A percentile compares a stretch with the other conserved stretches of the same genome.
phyloP scores from a whole-genome alignment of 495 filamentous ascomycete genomes.

The Trichoderma orchidacearum region DNA sequence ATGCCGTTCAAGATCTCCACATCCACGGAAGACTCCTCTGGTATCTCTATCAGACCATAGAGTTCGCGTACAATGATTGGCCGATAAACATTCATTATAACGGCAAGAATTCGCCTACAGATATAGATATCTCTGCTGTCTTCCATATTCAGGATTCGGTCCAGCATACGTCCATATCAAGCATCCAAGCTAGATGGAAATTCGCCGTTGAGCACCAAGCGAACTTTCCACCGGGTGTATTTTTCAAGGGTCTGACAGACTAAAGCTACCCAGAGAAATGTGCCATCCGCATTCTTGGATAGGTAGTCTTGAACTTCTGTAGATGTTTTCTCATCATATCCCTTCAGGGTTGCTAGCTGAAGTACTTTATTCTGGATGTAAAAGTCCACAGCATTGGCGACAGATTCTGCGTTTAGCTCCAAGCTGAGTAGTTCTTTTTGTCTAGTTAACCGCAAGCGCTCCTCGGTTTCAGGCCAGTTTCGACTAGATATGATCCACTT shows the following conservation, averaged over 20 bases:
- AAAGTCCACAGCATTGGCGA: too few species aligned
- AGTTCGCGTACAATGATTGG: slow-evolving; percentile 10
- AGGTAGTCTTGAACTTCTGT: slow-evolving; percentile 5
- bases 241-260: slow-evolving; percentile 8
- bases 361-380: background rate
- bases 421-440: too few species aligned
- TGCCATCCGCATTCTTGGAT: slow-evolving; percentile 9
- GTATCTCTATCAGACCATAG: background rate
- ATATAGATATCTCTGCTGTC: background rate
- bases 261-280: slow-evolving; percentile 18
- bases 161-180: slow-evolving; percentile 10
- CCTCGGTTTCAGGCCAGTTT: too few species aligned
- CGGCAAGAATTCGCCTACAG: slow-evolving; percentile 8
- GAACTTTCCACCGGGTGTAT: background rate
- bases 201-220: background rate
- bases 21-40: slow-evolving; percentile 1
- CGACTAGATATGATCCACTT: too few species aligned
- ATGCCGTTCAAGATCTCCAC: background rate
- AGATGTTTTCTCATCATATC: background rate
- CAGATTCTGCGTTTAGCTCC: too few species aligned
- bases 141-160: background rate
- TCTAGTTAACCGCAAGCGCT: too few species aligned
- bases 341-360: background rate
- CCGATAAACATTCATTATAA: slow-evolving; percentile 5
- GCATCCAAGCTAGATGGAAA: slow-evolving; percentile 6